Percentiles rank a stretch among this genome's conserved stretches.
Evolutionary conservation across 805 yeast genomes (phyloP).

Genomic region (Starmerella apicola): DNA sequence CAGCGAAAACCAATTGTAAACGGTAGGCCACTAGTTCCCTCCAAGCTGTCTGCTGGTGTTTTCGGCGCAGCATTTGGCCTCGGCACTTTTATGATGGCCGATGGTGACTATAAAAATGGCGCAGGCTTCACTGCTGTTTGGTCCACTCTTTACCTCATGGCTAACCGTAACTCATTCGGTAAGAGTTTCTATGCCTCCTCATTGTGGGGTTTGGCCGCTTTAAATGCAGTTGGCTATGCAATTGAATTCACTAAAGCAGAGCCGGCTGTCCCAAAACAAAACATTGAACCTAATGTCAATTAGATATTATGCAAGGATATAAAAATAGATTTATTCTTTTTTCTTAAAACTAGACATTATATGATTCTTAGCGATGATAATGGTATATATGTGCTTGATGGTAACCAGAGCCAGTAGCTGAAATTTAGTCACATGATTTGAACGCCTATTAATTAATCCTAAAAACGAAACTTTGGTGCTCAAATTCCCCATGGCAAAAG

Average conservation of each 20-base stretch:
- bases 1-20: conserved; percentile 14
- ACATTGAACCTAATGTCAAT: conserved; percentile 1
- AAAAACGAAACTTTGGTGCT: too few species aligned
- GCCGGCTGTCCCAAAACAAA: conserved; percentile 12
- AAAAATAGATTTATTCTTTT: background rate
- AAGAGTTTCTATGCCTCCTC: conserved; percentile 12
- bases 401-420: too few species aligned
- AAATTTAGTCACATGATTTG: too few species aligned
- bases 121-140: conserved; percentile 23
- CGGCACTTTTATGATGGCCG: conserved; percentile 23
- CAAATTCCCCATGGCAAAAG: conserved; percentile 9
- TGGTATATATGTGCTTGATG: background rate
- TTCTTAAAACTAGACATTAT: background rate
- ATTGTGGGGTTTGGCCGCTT: conserved; percentile 11
- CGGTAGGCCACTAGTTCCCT: conserved; percentile 15
- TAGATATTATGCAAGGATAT: too few species aligned
- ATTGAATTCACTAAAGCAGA: conserved; percentile 17
- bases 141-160: conserved; percentile 21
- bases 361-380: background rate
- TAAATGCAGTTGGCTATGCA: conserved; percentile 19
- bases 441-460: too few species aligned
- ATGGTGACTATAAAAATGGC: conserved; percentile 24
- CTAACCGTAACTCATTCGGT: conserved; percentile 17
- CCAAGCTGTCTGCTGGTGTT: conserved; percentile 17
- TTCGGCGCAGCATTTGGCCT: conserved; percentile 23